These are phyloP conservation scores for Acacia acuminata DNA, from an alignment of 306 rosid genomes.

Conservation along the genomic window DNA sequence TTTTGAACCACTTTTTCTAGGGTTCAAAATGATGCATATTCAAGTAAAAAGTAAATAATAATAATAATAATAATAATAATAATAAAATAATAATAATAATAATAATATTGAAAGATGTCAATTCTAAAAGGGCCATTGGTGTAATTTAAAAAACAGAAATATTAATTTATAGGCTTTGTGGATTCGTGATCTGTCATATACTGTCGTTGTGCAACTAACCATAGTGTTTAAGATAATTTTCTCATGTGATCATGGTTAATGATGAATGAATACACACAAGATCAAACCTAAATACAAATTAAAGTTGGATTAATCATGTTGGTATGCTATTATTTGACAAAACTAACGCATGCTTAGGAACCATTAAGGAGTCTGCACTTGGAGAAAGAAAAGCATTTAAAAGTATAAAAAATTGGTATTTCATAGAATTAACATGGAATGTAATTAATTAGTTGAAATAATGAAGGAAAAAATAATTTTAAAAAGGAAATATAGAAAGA, in stretches of 20 bases:
- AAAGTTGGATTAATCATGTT: constrained; percentile 39
- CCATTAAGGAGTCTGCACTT: not conserved
- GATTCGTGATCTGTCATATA: constrained; percentile 38
- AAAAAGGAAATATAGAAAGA: constrained; percentile 23
- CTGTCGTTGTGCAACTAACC: constrained; percentile 27
- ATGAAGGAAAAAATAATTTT: not conserved
- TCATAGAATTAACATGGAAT: constrained; percentile 13
- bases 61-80: not conserved
- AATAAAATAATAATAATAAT: not conserved
- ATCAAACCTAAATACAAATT: constrained; percentile 31
- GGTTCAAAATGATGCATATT: not conserved
- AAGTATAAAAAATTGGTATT: not conserved
- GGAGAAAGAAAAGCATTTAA: not conserved
- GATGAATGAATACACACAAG: constrained; percentile 37
- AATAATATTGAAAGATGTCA: not conserved
- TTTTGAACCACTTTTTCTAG: not conserved
- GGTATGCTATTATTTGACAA: constrained; percentile 36
- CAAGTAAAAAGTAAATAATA: not conserved
- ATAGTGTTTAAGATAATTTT: constrained; percentile 35
- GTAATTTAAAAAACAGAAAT: not conserved
- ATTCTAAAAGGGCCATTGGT: not conserved
- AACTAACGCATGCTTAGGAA: constrained; percentile 17
- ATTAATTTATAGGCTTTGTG: constrained; percentile 28
- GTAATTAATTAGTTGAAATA: not conserved
- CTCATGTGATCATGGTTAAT: constrained; percentile 33